phyloP scores from a whole-genome alignment of 805 yeast species.

The Kodamaea kakaduensis region DNA sequence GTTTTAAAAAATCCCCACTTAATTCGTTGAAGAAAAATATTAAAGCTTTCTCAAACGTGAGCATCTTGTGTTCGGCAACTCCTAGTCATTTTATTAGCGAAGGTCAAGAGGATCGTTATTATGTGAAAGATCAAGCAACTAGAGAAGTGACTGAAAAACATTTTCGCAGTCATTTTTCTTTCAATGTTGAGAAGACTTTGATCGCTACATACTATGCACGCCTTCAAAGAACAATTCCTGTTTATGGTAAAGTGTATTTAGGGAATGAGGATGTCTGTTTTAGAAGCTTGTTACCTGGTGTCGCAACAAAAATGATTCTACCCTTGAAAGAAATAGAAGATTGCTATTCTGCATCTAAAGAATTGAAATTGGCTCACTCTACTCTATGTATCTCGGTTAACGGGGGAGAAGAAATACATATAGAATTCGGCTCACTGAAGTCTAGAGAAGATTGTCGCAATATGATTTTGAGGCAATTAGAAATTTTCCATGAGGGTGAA shows the following conservation, averaged over 20 bases:
- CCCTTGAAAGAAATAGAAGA: conserved; percentile 73
- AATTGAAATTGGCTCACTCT: conserved; percentile 62
- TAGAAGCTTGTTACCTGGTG: conserved; percentile 73
- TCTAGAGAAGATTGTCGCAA: conserved; percentile 71
- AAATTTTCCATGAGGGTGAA: conserved; percentile 22
- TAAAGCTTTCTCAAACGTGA: conserved; percentile 28
- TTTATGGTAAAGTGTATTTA: conserved; percentile 78
- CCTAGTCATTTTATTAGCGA: conserved; percentile 58
- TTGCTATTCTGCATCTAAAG: conserved; percentile 62
- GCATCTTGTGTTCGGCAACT: conserved; percentile 50
- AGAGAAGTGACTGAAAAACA: conserved; percentile 49
- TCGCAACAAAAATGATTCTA: conserved; percentile 73
- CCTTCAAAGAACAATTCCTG: conserved; percentile 66
- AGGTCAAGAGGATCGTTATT: conserved; percentile 44
- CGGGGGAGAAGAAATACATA: conserved; percentile 71
- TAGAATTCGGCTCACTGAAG: conserved; percentile 65
- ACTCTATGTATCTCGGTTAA: conserved; percentile 67
- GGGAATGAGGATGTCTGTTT: conserved; percentile 72
- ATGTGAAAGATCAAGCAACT: conserved; percentile 41
- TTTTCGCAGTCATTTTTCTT: conserved; percentile 63
- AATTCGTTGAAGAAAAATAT: conserved; percentile 23
- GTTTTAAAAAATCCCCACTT: conserved; percentile 15
- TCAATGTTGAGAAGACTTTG: conserved; percentile 48
- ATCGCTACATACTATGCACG: conserved; percentile 69
- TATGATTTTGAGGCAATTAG: conserved; percentile 49